Percentiles rank a stretch among this genome's conserved stretches.
phyloP scores from a whole-genome alignment of 257 asterid genomes.

The Vinca minor region DNA sequence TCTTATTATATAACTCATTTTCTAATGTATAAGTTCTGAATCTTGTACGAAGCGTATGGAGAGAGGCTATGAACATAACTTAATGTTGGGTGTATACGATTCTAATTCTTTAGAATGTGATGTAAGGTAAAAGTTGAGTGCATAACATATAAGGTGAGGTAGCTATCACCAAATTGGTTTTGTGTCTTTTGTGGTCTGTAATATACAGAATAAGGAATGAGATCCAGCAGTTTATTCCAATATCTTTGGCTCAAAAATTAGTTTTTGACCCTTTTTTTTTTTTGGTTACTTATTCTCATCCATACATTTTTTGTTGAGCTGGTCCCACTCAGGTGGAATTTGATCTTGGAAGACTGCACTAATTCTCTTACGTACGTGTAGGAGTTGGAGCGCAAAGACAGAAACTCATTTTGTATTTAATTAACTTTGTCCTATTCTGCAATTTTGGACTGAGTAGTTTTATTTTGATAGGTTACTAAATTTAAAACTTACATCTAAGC shows the following conservation, averaged over 20 bases:
- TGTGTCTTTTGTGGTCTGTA: constrained; percentile 8
- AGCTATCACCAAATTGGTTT: background rate
- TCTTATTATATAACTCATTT: too few relatives aligned
- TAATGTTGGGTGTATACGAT: constrained; percentile 10
- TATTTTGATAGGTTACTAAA: too few relatives aligned
- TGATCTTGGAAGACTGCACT: constrained; percentile 1
- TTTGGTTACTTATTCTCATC: background rate
- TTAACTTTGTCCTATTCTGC: too few relatives aligned
- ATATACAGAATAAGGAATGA: constrained; percentile 15
- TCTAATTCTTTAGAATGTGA: constrained; percentile 10
- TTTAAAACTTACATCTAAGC: too few relatives aligned
- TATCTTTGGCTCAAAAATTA: background rate
- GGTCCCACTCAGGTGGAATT: constrained; percentile 7
- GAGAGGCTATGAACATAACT: too few relatives aligned
- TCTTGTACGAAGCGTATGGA: too few relatives aligned
- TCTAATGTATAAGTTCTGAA: background rate
- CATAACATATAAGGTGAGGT: background rate
- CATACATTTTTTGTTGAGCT: background rate
- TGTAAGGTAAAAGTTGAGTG: background rate
- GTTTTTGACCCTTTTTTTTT: background rate
- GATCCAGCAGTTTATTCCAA: constrained; percentile 12
- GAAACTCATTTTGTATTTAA: background rate
- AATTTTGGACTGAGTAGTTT: too few relatives aligned
- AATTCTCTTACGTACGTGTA: background rate
- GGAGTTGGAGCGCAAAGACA: background rate